Evolutionary conservation across 2,329 filamentous ascomycete species (phyloP).

Genomic region (Apiospora saccharicola): DNA sequence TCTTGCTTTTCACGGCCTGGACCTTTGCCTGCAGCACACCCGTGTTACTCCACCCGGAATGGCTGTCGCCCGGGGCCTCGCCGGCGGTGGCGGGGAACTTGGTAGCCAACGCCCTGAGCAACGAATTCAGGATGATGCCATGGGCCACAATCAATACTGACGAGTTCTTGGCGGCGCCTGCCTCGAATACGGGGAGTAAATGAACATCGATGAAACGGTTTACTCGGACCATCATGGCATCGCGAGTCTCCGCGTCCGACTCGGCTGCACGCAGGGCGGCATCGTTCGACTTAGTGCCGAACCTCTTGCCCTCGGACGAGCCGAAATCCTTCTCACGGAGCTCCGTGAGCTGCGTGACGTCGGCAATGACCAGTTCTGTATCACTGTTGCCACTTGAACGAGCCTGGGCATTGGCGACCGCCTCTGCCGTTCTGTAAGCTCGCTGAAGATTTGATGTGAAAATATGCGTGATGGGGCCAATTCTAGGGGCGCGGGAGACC

Average conservation of each 20-base stretch:
- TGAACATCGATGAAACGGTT: conserved; percentile 71
- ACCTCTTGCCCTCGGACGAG: conserved; percentile 71
- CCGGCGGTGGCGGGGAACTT: conserved; percentile 51
- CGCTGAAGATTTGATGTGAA: conserved; percentile 83
- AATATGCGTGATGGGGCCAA: conserved; percentile 62
- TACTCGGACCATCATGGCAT: conserved; percentile 70
- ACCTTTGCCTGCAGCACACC: conserved; percentile 40
- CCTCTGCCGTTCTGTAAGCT: conserved; percentile 74
- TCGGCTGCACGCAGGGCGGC: conserved; percentile 47
- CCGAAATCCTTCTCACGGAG: conserved; percentile 81
- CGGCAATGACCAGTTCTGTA: conserved; percentile 30
- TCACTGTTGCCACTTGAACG: background rate
- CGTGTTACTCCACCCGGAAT: conserved; percentile 61
- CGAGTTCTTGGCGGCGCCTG: conserved; percentile 39
- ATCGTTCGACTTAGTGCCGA: conserved; percentile 46
- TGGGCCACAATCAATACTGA: conserved; percentile 79
- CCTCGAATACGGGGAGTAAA: conserved; percentile 63
- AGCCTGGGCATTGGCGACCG: conserved; percentile 65
- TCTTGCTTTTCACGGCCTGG: conserved; percentile 2
- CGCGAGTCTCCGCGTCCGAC: conserved; percentile 65
- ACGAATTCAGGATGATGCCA: conserved; percentile 76
- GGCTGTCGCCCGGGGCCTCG: conserved; percentile 26
- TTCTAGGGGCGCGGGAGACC: conserved; percentile 37
- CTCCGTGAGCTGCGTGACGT: conserved; percentile 52
- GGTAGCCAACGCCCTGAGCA: conserved; percentile 69